Conservation (phyloP, 129 eudicot genomes). For the Chrysanthemum makinoi region DNA sequence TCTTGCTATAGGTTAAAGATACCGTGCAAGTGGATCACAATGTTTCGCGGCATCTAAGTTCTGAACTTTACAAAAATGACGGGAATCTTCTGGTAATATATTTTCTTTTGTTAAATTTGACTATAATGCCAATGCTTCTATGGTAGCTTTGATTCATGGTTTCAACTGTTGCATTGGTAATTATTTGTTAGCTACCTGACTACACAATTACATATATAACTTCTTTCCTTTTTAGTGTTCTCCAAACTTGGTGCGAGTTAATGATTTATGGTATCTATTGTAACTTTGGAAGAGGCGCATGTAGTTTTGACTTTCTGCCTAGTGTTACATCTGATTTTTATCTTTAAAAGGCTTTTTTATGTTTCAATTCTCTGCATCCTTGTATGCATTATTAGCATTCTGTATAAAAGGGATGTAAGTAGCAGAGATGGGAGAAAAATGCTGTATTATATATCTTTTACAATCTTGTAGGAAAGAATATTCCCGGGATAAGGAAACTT, state of each 20-base stretch:
- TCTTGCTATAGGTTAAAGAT: conserved; percentile 69
- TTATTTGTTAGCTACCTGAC: conserved; percentile 2
- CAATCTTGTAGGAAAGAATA: not conserved
- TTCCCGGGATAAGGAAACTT: not conserved
- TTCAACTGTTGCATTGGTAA: conserved; percentile 2
- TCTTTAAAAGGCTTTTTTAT: conserved; percentile 1
- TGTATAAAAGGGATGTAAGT: too few species aligned
- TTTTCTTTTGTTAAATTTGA: not conserved
- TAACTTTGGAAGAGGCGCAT: not conserved
- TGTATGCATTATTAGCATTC: not conserved
- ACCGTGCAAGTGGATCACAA: conserved; percentile 93
- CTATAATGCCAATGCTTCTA: conserved; percentile 1
- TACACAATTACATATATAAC: conserved; percentile 3
- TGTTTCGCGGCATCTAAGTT: conserved; percentile 78
- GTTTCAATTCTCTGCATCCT: not conserved
- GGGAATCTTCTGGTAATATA: conserved; percentile 84
- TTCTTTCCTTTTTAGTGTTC: not conserved
- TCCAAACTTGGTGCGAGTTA: not conserved
- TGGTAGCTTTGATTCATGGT: conserved; percentile 9
- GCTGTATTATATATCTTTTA: not conserved
- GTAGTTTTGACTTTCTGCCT: not conserved
- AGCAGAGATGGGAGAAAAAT: too few species aligned
- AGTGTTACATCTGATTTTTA: not conserved
- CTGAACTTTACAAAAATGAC: conserved; percentile 61
- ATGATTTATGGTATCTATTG: not conserved